These are phyloP conservation scores for Phytophthora quininea DNA, from an alignment of 352 stramenopile genomes.

Conservation along the genomic window DNA sequence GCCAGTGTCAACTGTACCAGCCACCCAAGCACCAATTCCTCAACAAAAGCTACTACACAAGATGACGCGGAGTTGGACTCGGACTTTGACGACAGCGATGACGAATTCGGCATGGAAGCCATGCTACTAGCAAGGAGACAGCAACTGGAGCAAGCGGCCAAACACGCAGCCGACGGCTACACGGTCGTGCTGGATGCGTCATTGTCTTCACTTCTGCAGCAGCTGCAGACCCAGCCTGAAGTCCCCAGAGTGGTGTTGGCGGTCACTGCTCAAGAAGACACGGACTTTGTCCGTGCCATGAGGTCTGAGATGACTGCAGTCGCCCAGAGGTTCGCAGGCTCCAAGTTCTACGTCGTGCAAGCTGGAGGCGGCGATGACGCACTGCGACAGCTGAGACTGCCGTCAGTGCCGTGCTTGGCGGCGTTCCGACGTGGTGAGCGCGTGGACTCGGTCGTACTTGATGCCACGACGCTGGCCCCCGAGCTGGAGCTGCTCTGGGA, in stretches of 20 bases:
- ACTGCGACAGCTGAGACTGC: conserved; percentile 46
- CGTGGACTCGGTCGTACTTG: conserved; percentile 52
- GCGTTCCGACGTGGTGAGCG: conserved; percentile 59
- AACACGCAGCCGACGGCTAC: conserved; percentile 60
- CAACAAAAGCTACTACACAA: conserved; percentile 3
- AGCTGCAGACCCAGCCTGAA: conserved; percentile 41
- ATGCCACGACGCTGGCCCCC: conserved; percentile 39
- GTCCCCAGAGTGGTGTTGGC: conserved; percentile 51
- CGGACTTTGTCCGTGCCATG: conserved; percentile 32
- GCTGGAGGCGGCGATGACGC: conserved; percentile 30
- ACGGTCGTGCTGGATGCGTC: conserved; percentile 47
- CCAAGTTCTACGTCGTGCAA: conserved; percentile 61
- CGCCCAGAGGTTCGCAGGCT: conserved; percentile 52
- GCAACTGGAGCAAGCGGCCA: conserved; percentile 48
- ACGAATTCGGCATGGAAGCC: conserved; percentile 44
- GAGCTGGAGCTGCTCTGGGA: conserved; percentile 55
- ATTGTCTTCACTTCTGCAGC: conserved; percentile 36
- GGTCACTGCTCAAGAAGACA: conserved; percentile 20
- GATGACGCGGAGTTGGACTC: conserved; percentile 34
- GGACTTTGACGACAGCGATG: conserved; percentile 54
- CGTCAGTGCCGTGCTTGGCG: conserved; percentile 39
- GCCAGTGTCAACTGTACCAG: conserved; percentile 11
- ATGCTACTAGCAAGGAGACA: conserved; percentile 47
- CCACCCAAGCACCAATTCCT: too few species aligned
- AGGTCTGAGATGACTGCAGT: conserved; percentile 46